Percentiles rank a stretch among this genome's conserved stretches.
Evolutionary conservation across 2,329 filamentous ascomycete species (phyloP).

Genomic region (Arthrinium phaeospermum): DNA sequence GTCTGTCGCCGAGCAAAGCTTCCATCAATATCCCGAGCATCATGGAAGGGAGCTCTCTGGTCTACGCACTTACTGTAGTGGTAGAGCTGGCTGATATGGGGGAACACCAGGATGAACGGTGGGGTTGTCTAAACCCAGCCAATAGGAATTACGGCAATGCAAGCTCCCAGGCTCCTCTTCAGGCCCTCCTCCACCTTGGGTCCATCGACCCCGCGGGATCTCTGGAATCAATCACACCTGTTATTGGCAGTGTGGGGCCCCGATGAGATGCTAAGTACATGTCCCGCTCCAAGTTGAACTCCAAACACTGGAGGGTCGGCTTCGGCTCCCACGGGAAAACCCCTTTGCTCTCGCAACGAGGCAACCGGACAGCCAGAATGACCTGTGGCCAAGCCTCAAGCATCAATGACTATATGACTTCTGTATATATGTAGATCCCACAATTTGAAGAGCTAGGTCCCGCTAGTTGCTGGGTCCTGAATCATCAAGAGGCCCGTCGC

Average conservation of each 20-base stretch:
- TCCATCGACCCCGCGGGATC: slow-evolving; percentile 2
- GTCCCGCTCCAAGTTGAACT: too few relatives aligned
- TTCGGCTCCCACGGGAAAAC: neutral
- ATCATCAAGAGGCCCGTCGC: neutral
- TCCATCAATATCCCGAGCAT: neutral
- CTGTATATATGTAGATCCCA: neutral
- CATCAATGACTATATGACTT: neutral
- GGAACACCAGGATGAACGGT: neutral
- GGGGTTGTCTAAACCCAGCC: neutral
- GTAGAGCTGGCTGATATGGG: neutral
- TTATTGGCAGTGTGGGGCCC: too few relatives aligned
- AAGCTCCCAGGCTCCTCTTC: neutral
- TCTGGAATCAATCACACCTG: neutral
- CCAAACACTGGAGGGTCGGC: neutral
- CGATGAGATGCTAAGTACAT: too few relatives aligned
- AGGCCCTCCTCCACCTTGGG: neutral
- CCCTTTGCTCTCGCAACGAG: neutral
- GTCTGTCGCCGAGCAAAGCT: neutral
- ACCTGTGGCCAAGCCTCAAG: neutral
- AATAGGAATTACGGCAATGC: slow-evolving; percentile 11
- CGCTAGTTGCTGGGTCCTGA: neutral
- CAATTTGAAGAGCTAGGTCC: neutral
- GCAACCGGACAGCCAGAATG: too few relatives aligned
- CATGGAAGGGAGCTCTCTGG: neutral
- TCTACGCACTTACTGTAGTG: too few relatives aligned